Conservation (phyloP, 1,284 basidiomycete genomes). For the Phaffia rhodozyma region DNA sequence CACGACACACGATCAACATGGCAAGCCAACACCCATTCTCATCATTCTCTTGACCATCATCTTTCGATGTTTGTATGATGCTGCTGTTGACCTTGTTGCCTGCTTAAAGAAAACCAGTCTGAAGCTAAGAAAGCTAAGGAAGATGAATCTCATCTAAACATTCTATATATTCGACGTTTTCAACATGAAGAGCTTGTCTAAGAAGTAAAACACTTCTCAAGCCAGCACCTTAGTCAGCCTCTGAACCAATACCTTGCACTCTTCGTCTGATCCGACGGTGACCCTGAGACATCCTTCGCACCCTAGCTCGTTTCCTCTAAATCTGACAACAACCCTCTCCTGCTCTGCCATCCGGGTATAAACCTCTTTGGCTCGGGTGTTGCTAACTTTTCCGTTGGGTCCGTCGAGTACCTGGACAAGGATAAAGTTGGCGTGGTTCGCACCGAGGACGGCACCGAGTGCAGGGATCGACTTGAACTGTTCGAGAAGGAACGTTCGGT, state of each 20-base stretch:
- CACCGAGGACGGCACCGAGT: conserved; percentile 62
- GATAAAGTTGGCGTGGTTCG: conserved; percentile 85
- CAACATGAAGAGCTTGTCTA: too few relatives aligned
- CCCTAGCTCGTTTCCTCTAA: conserved; percentile 71
- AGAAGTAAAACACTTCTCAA: too few relatives aligned
- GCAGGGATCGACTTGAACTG: conserved; percentile 46
- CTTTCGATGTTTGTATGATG: too few relatives aligned
- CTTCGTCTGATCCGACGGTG: conserved; percentile 75
- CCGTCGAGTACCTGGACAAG: conserved; percentile 61
- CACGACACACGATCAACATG: too few relatives aligned
- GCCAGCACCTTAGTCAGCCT: conserved; percentile 29
- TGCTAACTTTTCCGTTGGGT: conserved; percentile 48
- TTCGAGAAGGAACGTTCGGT: conserved; percentile 46
- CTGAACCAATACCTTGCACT: conserved; percentile 50
- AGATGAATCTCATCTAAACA: too few relatives aligned
- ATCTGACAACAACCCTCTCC: conserved; percentile 79
- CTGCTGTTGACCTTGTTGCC: too few relatives aligned
- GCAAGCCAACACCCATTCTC: too few relatives aligned
- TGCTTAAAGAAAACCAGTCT: too few relatives aligned
- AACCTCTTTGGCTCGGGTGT: conserved; percentile 51
- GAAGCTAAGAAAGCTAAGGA: too few relatives aligned
- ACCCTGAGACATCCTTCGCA: conserved; percentile 81
- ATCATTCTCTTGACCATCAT: too few relatives aligned
- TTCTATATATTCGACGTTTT: too few relatives aligned
- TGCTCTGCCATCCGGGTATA: conserved; percentile 80